Conservation (phyloP, 345 rosid genomes). For the Sonneratia alba region DNA sequence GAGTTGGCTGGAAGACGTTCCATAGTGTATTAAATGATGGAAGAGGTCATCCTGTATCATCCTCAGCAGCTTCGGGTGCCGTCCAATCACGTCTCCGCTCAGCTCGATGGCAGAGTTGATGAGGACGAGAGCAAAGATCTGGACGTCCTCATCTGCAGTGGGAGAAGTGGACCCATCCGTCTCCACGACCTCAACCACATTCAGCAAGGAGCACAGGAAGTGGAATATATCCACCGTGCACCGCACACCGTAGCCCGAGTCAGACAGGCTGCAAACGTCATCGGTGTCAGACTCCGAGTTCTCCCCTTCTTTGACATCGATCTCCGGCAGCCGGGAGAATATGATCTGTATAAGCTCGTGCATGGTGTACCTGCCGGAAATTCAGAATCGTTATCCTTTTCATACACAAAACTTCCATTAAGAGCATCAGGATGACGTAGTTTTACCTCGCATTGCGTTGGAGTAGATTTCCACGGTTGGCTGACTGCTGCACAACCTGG, state of each 20-base stretch:
- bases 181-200: constrained; percentile 61
- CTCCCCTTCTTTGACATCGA: constrained; percentile 41
- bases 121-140: constrained; percentile 50
- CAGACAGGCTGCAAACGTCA: constrained; percentile 25
- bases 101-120: constrained; percentile 68
- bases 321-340: constrained; percentile 53
- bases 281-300: constrained; percentile 61
- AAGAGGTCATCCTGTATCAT: constrained; percentile 81
- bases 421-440: too few relatives aligned
- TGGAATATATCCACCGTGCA: constrained; percentile 76
- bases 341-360: constrained; percentile 74
- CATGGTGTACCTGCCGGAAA: constrained; percentile 35
- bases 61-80: constrained; percentile 60
- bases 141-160: constrained; percentile 64
- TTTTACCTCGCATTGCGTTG: constrained; percentile 52
- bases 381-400: not conserved
- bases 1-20: constrained; percentile 61
- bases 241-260: constrained; percentile 53
- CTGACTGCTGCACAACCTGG: constrained; percentile 75
- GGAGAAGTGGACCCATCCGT: constrained; percentile 41
- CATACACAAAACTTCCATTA: too few relatives aligned
- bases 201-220: constrained; percentile 68
- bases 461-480: constrained; percentile 62
- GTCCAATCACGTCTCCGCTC: constrained; percentile 69
- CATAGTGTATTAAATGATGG: constrained; percentile 81